These are phyloP conservation scores for Plasmodium gonderi DNA, from an alignment of 169 alveolate species.

Conservation along the genomic window DNA sequence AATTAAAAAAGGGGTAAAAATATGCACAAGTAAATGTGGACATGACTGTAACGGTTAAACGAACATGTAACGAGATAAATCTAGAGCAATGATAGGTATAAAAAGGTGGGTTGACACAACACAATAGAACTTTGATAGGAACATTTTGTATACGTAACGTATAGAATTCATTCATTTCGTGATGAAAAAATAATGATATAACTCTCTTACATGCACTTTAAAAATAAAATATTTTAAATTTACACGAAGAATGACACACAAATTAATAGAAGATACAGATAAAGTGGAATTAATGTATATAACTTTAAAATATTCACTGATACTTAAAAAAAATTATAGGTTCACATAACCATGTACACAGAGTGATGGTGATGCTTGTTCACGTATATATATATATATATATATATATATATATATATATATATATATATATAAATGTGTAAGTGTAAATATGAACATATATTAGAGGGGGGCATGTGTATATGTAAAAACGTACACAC, in stretches of 20 bases:
- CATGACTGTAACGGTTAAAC: not conserved
- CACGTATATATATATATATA: not conserved
- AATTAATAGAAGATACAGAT: slow-evolving; percentile 23
- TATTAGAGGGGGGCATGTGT: not conserved
- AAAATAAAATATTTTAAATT: slow-evolving; percentile 10
- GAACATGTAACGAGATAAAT: not conserved
- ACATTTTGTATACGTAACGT: not conserved
- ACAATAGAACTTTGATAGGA: not conserved
- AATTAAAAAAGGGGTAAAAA: slow-evolving; percentile 11
- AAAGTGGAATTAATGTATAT: slow-evolving; percentile 4
- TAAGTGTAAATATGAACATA: not conserved
- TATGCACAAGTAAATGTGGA: not conserved
- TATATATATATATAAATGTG: not conserved
- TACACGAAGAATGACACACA: slow-evolving; percentile 16
- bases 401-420: not conserved
- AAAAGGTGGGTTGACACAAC: not conserved
- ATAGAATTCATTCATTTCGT: slow-evolving; percentile 1
- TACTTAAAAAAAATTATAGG: slow-evolving; percentile 28
- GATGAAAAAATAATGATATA: not conserved
- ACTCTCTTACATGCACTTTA: not conserved
- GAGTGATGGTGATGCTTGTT: too few relatives aligned
- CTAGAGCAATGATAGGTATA: not conserved
- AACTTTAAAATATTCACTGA: slow-evolving; percentile 14
- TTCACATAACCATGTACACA: not conserved
- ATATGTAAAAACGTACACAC: not conserved